Base-by-base conservation (phyloP, 108 stramenopile species). In the Skeletonema menzelii region DNA sequence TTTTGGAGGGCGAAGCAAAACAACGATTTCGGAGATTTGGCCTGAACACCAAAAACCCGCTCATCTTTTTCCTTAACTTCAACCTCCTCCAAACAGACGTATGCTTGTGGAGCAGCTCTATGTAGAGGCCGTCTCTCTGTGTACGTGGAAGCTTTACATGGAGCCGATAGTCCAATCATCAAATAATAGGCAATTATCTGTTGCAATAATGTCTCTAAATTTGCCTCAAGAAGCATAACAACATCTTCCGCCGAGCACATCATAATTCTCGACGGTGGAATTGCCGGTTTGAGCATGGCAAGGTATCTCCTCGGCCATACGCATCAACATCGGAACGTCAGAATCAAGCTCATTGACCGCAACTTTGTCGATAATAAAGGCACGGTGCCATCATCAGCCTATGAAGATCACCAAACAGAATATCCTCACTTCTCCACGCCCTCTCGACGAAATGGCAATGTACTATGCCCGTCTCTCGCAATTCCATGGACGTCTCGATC, bases 201-300 rank as follows among this genome's bases (percentile, higher is more conserved):
- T n/a, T n/a, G n/a, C n/a, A n/a, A n/a, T n/a, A n/a, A n/a, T n/a
- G n/a, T n/a, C n/a, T n/a, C n/a, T n/a, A n/a, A n/a, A n/a, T n/a
- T 31, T 31, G 30, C 35, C 35, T 8, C 35, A 37, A 0, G 35
- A 10, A 37, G 35, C 11, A 12, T 37, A 10, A 10, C 35, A 12
- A 12, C 35, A 37, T 37, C 35, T 12, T 37, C 35, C 8, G 8
- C 35, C 8, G 35, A 72, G 17, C 64, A 56, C 44, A 38, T 79
- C 8, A 61, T 79, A n/a, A 72, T 79, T 28, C 65, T 79, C 28
- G 77, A 71, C 8, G 77, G 66, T 31, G 77, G 77, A 5, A 79
- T 79, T 26, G 77, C 77, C 7, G 77, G 77, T 5, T 10, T 79
- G 15, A 67, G 70, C 12, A 79, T 71, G 14, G 77, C 77, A 11